These are phyloP conservation scores for Graphiopsis chlorocephala DNA, from an alignment of 2,329 filamentous ascomycete genomes.

Conservation along the genomic window DNA sequence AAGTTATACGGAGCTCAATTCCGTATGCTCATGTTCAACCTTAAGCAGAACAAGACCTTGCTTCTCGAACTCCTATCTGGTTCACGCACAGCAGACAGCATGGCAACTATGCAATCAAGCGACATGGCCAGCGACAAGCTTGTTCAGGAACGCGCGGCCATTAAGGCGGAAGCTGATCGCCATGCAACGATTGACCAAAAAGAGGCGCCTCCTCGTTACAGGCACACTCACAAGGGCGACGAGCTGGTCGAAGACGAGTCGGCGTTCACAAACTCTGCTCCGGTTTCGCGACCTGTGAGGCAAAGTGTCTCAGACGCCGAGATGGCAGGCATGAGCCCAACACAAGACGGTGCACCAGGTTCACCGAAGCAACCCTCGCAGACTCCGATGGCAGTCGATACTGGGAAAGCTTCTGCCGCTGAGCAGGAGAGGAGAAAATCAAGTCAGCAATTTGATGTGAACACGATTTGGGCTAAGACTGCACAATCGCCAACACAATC, in stretches of 20 bases:
- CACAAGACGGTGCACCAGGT: conserved; percentile 30
- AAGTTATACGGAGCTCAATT: conserved; percentile 61
- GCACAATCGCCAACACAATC: conserved; percentile 61
- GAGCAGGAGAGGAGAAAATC: conserved; percentile 19
- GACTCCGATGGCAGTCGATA: conserved; percentile 23
- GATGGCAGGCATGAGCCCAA: conserved; percentile 28
- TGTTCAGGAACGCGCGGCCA: conserved; percentile 71
- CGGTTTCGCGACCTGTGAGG: conserved; percentile 40
- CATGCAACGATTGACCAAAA: conserved; percentile 77
- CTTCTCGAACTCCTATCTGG: conserved; percentile 71
- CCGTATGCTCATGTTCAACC: conserved; percentile 75
- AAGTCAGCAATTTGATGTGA: conserved; percentile 66
- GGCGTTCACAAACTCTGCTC: conserved; percentile 47
- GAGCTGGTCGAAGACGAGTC: conserved; percentile 79
- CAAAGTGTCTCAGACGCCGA: conserved; percentile 34
- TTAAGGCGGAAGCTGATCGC: conserved; percentile 75
- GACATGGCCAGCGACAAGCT: conserved; percentile 91
- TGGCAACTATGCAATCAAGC: conserved; percentile 85
- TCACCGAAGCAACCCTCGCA: conserved; percentile 30
- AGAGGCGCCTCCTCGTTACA: conserved; percentile 71
- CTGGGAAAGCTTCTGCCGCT: conserved; percentile 9
- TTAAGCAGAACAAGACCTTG: conserved; percentile 83
- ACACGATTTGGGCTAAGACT: conserved; percentile 79
- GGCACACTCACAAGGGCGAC: conserved; percentile 92
- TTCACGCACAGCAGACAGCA: conserved; percentile 66